Conservation (phyloP, 169 alveolate species). For the Hepatocystis sp. region DNA sequence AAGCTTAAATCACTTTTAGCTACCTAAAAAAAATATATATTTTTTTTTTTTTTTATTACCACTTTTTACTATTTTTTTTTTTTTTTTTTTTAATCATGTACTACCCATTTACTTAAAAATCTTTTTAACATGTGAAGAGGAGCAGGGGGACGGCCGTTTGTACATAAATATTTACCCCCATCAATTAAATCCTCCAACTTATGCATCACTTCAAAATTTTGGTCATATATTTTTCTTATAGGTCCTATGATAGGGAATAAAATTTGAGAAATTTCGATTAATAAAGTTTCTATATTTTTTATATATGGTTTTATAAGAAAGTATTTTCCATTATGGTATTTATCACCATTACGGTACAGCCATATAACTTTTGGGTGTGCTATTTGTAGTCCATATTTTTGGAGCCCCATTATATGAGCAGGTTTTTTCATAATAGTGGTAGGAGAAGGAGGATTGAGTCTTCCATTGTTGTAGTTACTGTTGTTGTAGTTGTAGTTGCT, state of each 20-base stretch:
- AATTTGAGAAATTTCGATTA: constrained; percentile 87
- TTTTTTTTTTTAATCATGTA: constrained; percentile 53
- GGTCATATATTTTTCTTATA: constrained; percentile 89
- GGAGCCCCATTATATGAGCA: no score
- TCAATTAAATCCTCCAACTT: constrained; percentile 86
- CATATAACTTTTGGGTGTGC: constrained; percentile 89
- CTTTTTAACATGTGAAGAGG: constrained; percentile 84
- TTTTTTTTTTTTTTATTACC: no score
- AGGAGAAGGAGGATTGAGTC: no score
- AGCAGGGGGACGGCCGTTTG: constrained; percentile 91
- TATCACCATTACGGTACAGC: constrained; percentile 93
- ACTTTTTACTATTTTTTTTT: no score
- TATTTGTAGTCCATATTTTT: constrained; percentile 88
- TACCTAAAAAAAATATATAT: no score
- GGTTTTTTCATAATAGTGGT: no score
- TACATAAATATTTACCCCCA: constrained; percentile 92
- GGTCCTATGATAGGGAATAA: constrained; percentile 89
- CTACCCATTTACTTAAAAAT: constrained; percentile 89
- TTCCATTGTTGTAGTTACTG: no score
- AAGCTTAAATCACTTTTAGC: no score
- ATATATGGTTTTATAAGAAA: constrained; percentile 88
- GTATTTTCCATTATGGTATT: constrained; percentile 89
- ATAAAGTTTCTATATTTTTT: constrained; percentile 82
- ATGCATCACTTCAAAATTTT: constrained; percentile 84
- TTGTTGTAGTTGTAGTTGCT: no score